Base-by-base conservation (phyloP, 352 stramenopile species). In the Halophytophthora batemanensis region DNA sequence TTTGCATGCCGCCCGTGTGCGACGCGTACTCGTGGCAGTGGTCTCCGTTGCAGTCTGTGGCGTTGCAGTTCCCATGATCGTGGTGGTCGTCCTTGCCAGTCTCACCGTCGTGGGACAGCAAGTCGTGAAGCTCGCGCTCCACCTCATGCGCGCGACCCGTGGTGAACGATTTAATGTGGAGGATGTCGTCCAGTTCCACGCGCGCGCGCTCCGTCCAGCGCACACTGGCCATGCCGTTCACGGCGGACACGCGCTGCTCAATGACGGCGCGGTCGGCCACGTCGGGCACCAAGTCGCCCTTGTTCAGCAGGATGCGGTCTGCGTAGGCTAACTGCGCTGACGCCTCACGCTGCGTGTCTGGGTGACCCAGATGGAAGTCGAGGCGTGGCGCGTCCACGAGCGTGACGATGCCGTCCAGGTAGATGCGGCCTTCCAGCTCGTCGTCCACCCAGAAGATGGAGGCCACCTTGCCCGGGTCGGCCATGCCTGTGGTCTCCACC, bases 271-370 rank as follows among this genome's bases (percentile, higher is more conserved):
- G 52, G 33, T 74, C 33, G n/a, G 50, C 31, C 23, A 94, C 35
- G 5, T 61, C 54, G 0, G 61, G 77, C 10, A 99, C 87, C 10
- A 99, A 73, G 71, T 99, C 97, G 18, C 96, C 74, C 66, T 99
- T 99, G 73, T 99, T 99, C 29, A 99, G 72, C 37, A 99, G 56
- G 55, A 99, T 97, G 28, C 96, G 93, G 74, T 99, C 97, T 0
- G 96, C 95, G 79, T 99, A 99, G 1, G 97, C 97, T 19, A 99
- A 75, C 69, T 99, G 97, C 39, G 98, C 90, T 28, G 90, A 74
- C 0, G 95, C 93, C 61, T 99, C 96, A 17, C 71, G 48, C 23
- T 68, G 66, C 34, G 74, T 82, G 38, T 82, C 70, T 6, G 42
- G 36, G 47, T 77, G 69, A 6, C 49, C 45, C 21, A 98, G 60